Conservation (phyloP, 2,329 filamentous ascomycete species). For the Cercospora brassicicola region DNA sequence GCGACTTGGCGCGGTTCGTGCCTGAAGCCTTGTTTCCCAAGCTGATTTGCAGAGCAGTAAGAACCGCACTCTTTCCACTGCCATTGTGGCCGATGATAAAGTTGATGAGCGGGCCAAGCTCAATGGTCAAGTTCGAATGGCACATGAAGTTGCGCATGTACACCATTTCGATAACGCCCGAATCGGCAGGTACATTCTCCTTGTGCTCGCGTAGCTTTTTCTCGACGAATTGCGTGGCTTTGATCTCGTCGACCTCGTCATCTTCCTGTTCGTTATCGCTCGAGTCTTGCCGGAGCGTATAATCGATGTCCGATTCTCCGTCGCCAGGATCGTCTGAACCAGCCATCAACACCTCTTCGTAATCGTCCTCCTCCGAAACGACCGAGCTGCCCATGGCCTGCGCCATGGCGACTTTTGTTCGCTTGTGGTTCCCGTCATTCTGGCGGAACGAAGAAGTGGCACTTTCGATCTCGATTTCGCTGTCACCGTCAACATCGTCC, state of each 20-base stretch:
- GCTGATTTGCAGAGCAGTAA: slow-evolving; percentile 90
- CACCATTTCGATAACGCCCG: slow-evolving; percentile 84
- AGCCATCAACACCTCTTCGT: slow-evolving; percentile 24
- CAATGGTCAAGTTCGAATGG: slow-evolving; percentile 75
- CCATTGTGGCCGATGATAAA: slow-evolving; percentile 98
- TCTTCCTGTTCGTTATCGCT: slow-evolving; percentile 34
- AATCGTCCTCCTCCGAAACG: slow-evolving; percentile 35
- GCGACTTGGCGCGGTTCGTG: slow-evolving; percentile 85
- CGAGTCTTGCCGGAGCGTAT: slow-evolving; percentile 22
- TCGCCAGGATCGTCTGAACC: slow-evolving; percentile 14
- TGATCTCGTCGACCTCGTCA: slow-evolving; percentile 32
- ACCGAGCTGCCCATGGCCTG: slow-evolving; percentile 32
- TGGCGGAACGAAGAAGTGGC: slow-evolving; percentile 36
- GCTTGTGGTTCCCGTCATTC: slow-evolving; percentile 28
- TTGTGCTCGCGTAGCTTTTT: slow-evolving; percentile 30
- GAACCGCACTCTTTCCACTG: slow-evolving; percentile 92
- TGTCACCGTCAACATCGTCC: slow-evolving; percentile 27
- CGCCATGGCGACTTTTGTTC: slow-evolving; percentile 35
- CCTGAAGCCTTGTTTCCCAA: slow-evolving; percentile 91
- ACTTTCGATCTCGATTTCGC: slow-evolving; percentile 31
- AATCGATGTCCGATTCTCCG: slow-evolving; percentile 23
- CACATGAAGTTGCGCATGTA: slow-evolving; percentile 96
- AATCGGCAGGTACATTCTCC: slow-evolving; percentile 74
- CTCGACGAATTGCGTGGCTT: slow-evolving; percentile 36
- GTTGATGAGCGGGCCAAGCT: slow-evolving; percentile 91